Percentiles rank a stretch among this genome's conserved stretches.
Conservation (phyloP, 345 rosid genomes). For the Lepidium africanum region DNA sequence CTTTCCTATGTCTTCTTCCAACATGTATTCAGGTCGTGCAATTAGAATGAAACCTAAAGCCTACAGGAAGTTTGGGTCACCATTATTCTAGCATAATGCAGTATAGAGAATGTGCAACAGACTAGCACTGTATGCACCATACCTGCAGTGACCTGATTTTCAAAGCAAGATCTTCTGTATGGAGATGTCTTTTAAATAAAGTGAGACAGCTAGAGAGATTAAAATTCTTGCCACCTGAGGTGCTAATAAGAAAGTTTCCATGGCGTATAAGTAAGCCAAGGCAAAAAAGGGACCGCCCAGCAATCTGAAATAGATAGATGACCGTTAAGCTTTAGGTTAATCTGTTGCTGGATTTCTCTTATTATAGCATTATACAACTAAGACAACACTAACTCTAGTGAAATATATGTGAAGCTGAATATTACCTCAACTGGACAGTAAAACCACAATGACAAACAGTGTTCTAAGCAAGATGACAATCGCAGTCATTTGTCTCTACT, state of each 20-base stretch:
- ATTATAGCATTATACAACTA: neutral
- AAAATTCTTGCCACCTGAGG: constrained; percentile 40
- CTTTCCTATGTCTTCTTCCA: constrained; percentile 85
- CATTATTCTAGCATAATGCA: constrained; percentile 12
- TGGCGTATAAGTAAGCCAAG: constrained; percentile 96
- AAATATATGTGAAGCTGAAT: neutral
- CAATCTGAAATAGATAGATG: constrained; percentile 44
- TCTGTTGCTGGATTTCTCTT: neutral
- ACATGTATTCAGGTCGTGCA: constrained; percentile 94
- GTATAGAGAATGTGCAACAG: neutral
- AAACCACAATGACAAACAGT: neutral
- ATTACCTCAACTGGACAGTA: neutral
- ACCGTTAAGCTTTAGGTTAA: neutral
- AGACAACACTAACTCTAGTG: neutral
- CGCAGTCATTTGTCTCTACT: neutral
- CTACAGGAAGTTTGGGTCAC: constrained; percentile 38
- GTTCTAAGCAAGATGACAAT: constrained; percentile 1
- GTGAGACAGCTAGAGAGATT: constrained; percentile 53
- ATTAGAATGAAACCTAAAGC: constrained; percentile 93
- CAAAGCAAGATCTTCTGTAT: constrained; percentile 66
- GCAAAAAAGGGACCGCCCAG: constrained; percentile 90
- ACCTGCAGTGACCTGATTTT: constrained; percentile 96
- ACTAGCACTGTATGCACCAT: constrained; percentile 10
- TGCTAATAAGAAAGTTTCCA: constrained; percentile 64
- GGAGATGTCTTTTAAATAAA: constrained; percentile 74